These are phyloP conservation scores for Malus hybrid DNA, from an alignment of 331 rosid species.

Conservation along the genomic window DNA sequence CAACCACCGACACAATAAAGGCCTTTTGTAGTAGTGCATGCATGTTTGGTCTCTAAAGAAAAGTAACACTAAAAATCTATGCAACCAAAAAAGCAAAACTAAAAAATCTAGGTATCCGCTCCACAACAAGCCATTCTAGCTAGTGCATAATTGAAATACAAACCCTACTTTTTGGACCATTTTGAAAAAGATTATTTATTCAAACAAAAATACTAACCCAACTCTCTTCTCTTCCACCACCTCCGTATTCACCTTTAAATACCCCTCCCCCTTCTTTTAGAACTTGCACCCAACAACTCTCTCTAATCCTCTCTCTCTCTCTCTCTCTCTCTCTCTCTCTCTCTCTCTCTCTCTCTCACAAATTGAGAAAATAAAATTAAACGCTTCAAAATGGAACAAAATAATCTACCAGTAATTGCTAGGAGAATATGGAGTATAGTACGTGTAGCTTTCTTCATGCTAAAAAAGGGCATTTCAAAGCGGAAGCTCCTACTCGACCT, in stretches of 20 bases:
- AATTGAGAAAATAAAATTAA: not conserved
- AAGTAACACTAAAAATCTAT: conserved; percentile 1
- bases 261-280: conserved; percentile 7
- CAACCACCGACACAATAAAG: too few relatives aligned
- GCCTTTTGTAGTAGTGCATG: not conserved
- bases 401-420: conserved; percentile 36
- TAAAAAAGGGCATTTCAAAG: conserved; percentile 62
- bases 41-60: not conserved
- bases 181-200: not conserved
- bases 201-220: not conserved
- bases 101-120: not conserved
- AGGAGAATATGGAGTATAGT: conserved; percentile 59
- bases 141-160: not conserved
- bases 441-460: conserved; percentile 60
- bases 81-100: not conserved
- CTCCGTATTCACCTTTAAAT: conserved; percentile 14
- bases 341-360: conserved; percentile 24
- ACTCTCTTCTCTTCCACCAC: not conserved
- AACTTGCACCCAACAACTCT: conserved; percentile 4
- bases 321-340: conserved; percentile 25
- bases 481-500: conserved; percentile 54
- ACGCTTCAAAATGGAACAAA: conserved; percentile 41
- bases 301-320: conserved; percentile 7
- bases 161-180: not conserved
- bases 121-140: not conserved